Percentiles rank a stretch among this genome's conserved stretches.
phyloP scores from a whole-genome alignment of 148 eudicot genomes.

The Fallopia convolvulus region DNA sequence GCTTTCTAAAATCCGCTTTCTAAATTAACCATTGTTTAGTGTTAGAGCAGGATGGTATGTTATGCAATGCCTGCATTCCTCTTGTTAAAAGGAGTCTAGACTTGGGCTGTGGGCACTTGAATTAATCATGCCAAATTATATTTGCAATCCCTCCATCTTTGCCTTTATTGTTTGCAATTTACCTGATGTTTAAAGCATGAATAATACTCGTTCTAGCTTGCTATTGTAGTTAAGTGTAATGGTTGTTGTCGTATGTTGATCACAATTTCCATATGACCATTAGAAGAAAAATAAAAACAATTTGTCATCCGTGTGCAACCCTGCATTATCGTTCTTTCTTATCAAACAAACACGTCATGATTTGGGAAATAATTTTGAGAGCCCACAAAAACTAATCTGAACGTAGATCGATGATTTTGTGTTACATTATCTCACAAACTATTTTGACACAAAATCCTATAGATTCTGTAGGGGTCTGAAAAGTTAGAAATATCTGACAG shows the following conservation, averaged over 20 bases:
- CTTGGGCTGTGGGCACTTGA: not conserved
- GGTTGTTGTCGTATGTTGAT: no score
- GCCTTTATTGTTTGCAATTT: not conserved
- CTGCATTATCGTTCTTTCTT: not conserved
- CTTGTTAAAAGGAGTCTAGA: not conserved
- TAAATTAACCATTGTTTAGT: constrained; percentile 3
- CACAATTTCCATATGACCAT: no score
- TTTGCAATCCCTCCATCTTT: not conserved
- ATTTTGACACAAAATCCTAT: no score
- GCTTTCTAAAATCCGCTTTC: not conserved
- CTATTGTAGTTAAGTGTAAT: no score
- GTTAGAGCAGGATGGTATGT: not conserved
- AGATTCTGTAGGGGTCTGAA: not conserved
- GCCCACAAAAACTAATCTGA: not conserved
- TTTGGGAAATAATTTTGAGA: not conserved
- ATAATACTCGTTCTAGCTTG: no score
- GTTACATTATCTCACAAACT: no score
- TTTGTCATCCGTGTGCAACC: no score
- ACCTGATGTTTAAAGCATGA: no score
- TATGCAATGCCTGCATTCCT: not conserved
- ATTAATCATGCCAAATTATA: not conserved
- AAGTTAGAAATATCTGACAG: not conserved
- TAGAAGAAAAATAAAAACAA: no score
- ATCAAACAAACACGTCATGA: no score
- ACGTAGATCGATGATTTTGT: no score